phyloP scores from a whole-genome alignment of 2,329 filamentous ascomycete species.

The Alternaria consortialis region DNA sequence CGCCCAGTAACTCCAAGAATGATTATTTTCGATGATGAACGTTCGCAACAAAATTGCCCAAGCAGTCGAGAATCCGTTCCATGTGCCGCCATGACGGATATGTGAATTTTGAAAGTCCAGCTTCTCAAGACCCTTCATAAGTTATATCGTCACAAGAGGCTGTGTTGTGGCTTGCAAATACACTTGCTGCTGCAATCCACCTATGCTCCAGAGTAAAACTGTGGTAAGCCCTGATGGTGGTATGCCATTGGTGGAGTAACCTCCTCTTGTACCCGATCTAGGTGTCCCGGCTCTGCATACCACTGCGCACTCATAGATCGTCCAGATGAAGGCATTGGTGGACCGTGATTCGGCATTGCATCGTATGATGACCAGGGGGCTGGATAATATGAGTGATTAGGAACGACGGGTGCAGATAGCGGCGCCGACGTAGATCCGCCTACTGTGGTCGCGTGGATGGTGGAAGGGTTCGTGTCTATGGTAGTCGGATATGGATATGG shows the following conservation, averaged over 20 bases:
- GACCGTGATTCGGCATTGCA: slow-evolving; percentile 31
- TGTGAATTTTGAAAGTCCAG: background rate
- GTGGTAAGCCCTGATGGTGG: slow-evolving; percentile 35
- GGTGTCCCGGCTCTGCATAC: slow-evolving; percentile 43
- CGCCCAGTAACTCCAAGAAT: slow-evolving; percentile 11
- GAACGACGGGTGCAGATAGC: slow-evolving; percentile 47
- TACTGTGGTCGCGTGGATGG: slow-evolving; percentile 36
- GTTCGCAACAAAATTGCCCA: background rate
- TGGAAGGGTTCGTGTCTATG: slow-evolving; percentile 45
- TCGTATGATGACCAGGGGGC: slow-evolving; percentile 45
- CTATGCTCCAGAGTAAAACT: slow-evolving; percentile 44
- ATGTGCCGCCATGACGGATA: background rate
- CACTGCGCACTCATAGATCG: slow-evolving; percentile 50
- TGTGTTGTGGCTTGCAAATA: background rate
- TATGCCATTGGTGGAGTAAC: slow-evolving; percentile 41
- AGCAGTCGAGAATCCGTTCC: background rate
- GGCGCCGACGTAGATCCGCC: slow-evolving; percentile 40
- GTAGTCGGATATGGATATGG: slow-evolving; percentile 46
- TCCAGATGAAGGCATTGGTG: slow-evolving; percentile 39
- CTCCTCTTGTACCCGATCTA: slow-evolving; percentile 50
- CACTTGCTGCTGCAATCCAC: background rate
- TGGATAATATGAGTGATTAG: slow-evolving; percentile 44
- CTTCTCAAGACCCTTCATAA: background rate
- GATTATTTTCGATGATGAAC: slow-evolving; percentile 5
- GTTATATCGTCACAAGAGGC: background rate